Conservation (phyloP, 768 basidiomycete genomes). For the Fomitopsis pulvina region DNA sequence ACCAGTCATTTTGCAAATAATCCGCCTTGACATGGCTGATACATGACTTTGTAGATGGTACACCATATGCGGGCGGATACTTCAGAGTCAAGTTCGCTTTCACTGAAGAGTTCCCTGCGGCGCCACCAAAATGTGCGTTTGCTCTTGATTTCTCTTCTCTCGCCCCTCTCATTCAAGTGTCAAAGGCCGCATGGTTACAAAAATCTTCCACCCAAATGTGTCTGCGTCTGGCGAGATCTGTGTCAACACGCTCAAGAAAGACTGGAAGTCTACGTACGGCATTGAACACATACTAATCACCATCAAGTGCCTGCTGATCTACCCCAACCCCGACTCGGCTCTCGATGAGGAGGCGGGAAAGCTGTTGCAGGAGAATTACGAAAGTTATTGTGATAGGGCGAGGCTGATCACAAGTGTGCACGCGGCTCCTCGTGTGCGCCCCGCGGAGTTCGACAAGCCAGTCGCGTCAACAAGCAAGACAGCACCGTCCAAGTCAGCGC, state of each 20-base stretch:
- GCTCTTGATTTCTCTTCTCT: not conserved
- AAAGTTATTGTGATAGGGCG: conserved; percentile 80
- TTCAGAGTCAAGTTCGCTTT: conserved; percentile 79
- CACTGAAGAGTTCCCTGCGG: conserved; percentile 88
- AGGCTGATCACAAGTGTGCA: conserved; percentile 88
- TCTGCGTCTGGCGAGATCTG: conserved; percentile 88
- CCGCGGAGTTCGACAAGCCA: conserved; percentile 61
- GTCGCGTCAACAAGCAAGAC: conserved; percentile 12
- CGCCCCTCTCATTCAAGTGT: not conserved
- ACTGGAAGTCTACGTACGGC: conserved; percentile 90
- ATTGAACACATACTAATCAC: conserved; percentile 89
- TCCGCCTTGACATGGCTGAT: conserved; percentile 1
- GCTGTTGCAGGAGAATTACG: conserved; percentile 83
- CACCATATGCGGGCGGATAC: conserved; percentile 68
- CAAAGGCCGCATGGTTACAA: conserved; percentile 83
- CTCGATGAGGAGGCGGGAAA: conserved; percentile 96
- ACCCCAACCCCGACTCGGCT: conserved; percentile 94
- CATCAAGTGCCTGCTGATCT: conserved; percentile 92
- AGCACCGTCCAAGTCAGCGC: conserved; percentile 22
- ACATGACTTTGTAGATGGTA: conserved; percentile 37
- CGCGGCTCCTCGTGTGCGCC: conserved; percentile 61
- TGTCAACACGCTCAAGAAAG: conserved; percentile 95
- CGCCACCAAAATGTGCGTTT: conserved; percentile 85
- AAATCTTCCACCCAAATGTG: conserved; percentile 97
- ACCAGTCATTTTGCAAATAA: too few species aligned